Percentiles rank a stretch among this genome's conserved stretches.
phyloP scores from a whole-genome alignment of 1,284 basidiomycete genomes.

The Anthracocystis panici-leucophaei region DNA sequence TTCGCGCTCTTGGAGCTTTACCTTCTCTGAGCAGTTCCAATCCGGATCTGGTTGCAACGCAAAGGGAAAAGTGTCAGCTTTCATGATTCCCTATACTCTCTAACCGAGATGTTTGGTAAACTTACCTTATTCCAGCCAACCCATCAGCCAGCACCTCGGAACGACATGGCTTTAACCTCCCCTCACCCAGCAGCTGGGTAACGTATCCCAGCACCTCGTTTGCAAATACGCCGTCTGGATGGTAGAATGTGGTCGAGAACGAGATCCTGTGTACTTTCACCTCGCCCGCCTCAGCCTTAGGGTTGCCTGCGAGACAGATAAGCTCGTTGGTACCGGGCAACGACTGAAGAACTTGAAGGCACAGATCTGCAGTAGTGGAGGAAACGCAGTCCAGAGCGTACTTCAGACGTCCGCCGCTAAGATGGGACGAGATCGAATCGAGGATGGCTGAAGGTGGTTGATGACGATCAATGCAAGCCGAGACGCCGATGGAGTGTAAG shows the following conservation, averaged over 20 bases:
- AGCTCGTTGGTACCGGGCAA: slow-evolving; percentile 23
- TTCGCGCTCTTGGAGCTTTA: slow-evolving; percentile 54
- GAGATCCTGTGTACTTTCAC: slow-evolving; percentile 56
- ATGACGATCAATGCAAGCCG: slow-evolving; percentile 55
- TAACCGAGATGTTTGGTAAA: background rate
- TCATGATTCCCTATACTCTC: background rate
- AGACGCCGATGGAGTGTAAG: slow-evolving; percentile 42
- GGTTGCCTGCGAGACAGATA: slow-evolving; percentile 60
- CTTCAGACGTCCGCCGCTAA: slow-evolving; percentile 21
- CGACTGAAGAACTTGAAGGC: slow-evolving; percentile 21
- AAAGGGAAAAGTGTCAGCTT: slow-evolving; percentile 4
- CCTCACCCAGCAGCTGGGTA: slow-evolving; percentile 19
- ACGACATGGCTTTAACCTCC: slow-evolving; percentile 34
- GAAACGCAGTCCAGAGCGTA: slow-evolving; percentile 62
- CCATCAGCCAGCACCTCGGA: slow-evolving; percentile 54
- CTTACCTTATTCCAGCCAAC: slow-evolving; percentile 56
- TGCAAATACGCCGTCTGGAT: slow-evolving; percentile 40
- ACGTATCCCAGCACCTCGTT: slow-evolving; percentile 14
- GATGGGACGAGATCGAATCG: slow-evolving; percentile 19
- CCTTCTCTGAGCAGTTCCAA: slow-evolving; percentile 56
- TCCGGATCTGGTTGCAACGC: slow-evolving; percentile 29
- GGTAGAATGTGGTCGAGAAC: slow-evolving; percentile 63
- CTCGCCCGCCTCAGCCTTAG: slow-evolving; percentile 25
- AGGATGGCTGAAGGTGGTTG: slow-evolving; percentile 22
- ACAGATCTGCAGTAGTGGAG: slow-evolving; percentile 47